Evolutionary conservation across 768 basidiomycete species (phyloP), one percentile per base, ranked within the genome.

Genomic region (Coprinopsis cinerea): DNA sequence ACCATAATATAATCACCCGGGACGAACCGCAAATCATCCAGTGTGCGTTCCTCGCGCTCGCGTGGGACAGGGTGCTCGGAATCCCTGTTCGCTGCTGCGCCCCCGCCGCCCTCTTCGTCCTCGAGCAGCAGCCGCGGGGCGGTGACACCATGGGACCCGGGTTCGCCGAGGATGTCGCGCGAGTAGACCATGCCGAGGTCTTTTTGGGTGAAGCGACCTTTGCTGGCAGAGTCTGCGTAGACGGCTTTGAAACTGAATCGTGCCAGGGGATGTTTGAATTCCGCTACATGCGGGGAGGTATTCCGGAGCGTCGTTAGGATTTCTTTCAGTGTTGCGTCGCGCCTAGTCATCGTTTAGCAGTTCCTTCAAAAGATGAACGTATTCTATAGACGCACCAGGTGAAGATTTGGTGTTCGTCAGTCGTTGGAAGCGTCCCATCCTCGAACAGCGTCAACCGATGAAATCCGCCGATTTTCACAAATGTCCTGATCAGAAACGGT

Each of bases 111-210:
- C 10, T 18, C 36, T 39, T 9, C 17, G 6, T 6, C 36, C 23
- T 18, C 55, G 1, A 61, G 59, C 18, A 82, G 65, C 2, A 89
- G 72, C 2, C 83, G 76, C 0, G 82, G 74, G 0, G 85, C 85
- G 4, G 79, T 69, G 13, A 63, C 63, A 34, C 74, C 71, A 18
- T 85, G 62, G 1, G 82, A 65, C 27, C 87, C 87, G 2, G 85
- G 83, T 63, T 89, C 88, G 42, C 88, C 88, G 2, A 89, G 77
- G 55, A 91, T 85, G 66, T 91, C 90, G 54, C 88, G 82, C 37
- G 88, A 87, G 64, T 88, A 86, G 32, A 92, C 83, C 58, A 77
- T 77, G 23, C 89, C 89, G 36, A 92, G 78, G 36, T 92, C 89
- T 67, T 90, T 90, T 61, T 80, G 77, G 0, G 81, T 70, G 55